Base-by-base conservation (phyloP, 1,284 basidiomycete species). In the Leccinum huronense region DNA sequence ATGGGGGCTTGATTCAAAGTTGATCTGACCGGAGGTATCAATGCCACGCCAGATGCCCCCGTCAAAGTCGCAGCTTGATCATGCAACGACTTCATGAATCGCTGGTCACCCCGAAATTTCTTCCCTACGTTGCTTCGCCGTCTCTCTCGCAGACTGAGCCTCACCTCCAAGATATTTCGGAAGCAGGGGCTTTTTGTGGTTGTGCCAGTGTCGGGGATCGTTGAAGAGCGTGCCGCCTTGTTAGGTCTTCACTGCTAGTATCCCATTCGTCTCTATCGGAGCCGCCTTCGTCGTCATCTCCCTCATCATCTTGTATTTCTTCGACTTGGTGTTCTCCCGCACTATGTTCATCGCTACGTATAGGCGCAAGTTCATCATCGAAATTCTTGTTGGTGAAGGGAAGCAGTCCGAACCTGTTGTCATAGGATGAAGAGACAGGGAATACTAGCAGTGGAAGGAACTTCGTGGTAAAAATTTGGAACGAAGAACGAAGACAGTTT, bases 161-260 rank as follows among this genome's bases (percentile, higher is more conserved):
- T 79, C 78, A 2, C 85, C 86, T 1, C 86, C 86, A 0, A 84
- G 76, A 71, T 86, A 81, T 14, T 79, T 77, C 7, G 86, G 86
- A 0, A 90, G 71, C 8, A 88, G 79, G 0, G 83, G 63, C 27
- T 75, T 81, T 45, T 75, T 76, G 61, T 79, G 71, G 63, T 81
- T 84, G 67, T 88, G 85, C 87, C 87, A 89, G 67, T 87, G 86
- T 16, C 73, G 75, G 0, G 78, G 80, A 64, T 89, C 88, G 2
- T 76, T 69, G 73, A 86, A 86, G 7, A 79, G 68, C 0, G 76
- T 76, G 3, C 79, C 76, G 68, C 84, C 82, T 33, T 80, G 53
- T 68, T 19, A 42, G 64, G 36, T 71, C 71, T 11, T 66, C 67
- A 23, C 74, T 66, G 13, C 63, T 62, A 9, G 63, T 40, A 27